Conservation (phyloP, 2,329 filamentous ascomycete species). For the Phoma sp. region DNA sequence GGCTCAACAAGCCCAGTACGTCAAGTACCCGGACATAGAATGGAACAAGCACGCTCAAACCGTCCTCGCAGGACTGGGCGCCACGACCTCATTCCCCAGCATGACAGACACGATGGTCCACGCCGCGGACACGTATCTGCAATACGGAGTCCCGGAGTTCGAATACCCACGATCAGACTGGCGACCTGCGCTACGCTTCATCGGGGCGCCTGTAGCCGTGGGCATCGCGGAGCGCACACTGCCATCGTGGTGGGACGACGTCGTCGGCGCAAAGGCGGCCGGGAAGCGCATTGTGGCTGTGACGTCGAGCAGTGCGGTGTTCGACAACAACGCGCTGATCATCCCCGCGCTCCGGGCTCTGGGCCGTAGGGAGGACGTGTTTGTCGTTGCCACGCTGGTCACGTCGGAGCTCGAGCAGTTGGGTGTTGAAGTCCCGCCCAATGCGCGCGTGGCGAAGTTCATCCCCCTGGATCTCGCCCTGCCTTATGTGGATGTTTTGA, state of each 20-base stretch:
- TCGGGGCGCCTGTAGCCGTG: slow-evolving; percentile 41
- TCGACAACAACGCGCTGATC: slow-evolving; percentile 51
- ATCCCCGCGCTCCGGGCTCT: slow-evolving; percentile 54
- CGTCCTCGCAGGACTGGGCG: slow-evolving; percentile 14
- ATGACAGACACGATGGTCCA: slow-evolving; percentile 30
- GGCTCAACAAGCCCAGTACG: slow-evolving; percentile 7
- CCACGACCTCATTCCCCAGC: slow-evolving; percentile 1
- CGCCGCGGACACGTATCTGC: slow-evolving; percentile 35
- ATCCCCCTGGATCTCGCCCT: slow-evolving; percentile 56
- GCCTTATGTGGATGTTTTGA: slow-evolving; percentile 46
- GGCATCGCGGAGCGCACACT: slow-evolving; percentile 25
- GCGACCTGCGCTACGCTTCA: slow-evolving; percentile 50
- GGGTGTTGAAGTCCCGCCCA: slow-evolving; percentile 43
- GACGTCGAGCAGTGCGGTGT: slow-evolving; percentile 54
- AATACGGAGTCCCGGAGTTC: slow-evolving; percentile 42
- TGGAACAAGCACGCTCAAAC: slow-evolving; percentile 17
- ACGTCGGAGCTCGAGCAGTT: slow-evolving; percentile 27
- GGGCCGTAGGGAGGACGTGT: slow-evolving; percentile 47
- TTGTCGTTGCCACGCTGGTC: slow-evolving; percentile 46
- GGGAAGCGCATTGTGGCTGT: slow-evolving; percentile 51
- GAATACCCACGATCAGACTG: slow-evolving; percentile 47
- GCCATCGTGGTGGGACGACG: slow-evolving; percentile 55
- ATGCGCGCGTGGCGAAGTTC: slow-evolving; percentile 55
- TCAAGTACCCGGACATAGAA: slow-evolving; percentile 17
- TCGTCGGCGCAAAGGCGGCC: slow-evolving; percentile 49